Percentiles rank a stretch among this genome's conserved stretches.
Conservation (phyloP, 2,329 filamentous ascomycete genomes). For the Drechmeria coniospora region DNA sequence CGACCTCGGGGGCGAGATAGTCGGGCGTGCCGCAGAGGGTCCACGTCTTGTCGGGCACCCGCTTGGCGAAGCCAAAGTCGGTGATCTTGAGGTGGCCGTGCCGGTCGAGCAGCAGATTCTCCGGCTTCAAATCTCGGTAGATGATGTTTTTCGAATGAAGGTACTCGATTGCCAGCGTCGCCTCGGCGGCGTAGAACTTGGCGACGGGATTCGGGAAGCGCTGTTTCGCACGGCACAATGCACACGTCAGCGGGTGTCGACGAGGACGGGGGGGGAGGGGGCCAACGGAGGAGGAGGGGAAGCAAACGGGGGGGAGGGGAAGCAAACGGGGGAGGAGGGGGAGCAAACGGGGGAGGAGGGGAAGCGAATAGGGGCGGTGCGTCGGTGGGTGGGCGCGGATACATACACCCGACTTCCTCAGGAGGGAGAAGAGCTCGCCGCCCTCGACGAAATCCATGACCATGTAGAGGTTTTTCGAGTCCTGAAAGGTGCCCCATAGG, state of each 20-base stretch:
- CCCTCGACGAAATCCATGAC: conserved; percentile 99
- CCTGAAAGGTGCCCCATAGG: conserved; percentile 96
- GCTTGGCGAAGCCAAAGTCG: conserved; percentile 97
- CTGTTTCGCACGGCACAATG: conserved; percentile 28
- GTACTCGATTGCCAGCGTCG: conserved; percentile 89
- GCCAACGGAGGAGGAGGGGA: no score
- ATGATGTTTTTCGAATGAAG: conserved; percentile 92
- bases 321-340: no score
- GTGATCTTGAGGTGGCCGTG: conserved; percentile 95
- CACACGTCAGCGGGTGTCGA: no score
- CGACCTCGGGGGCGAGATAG: conserved; percentile 92
- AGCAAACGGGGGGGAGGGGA: no score
- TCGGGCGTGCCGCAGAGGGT: conserved; percentile 95
- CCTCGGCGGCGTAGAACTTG: conserved; percentile 97
- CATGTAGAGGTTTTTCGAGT: conserved; percentile 94
- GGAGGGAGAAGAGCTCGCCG: conserved; percentile 86
- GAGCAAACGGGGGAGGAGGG: no score
- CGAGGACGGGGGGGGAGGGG: no score
- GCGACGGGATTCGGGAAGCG: conserved; percentile 96
- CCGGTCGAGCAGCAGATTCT: conserved; percentile 80
- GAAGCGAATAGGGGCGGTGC: no score
- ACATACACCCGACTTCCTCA: conserved; percentile 80
- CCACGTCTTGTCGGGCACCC: conserved; percentile 98
- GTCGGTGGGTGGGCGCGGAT: not conserved
- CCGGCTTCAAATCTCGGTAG: conserved; percentile 92